Base-by-base conservation (phyloP, 257 asterid genomes). In the Gentiana straminea region DNA sequence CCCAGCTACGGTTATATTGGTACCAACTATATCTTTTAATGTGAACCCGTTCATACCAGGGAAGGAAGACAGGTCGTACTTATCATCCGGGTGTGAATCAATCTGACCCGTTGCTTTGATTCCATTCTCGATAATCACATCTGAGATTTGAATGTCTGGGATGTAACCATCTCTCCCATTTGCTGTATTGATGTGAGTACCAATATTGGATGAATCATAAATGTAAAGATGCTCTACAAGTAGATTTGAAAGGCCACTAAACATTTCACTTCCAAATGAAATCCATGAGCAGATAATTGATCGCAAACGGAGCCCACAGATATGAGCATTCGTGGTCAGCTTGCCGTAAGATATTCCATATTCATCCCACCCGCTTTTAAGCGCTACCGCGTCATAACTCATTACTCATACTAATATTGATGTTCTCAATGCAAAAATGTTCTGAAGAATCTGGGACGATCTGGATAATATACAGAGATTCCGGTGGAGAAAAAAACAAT, bases 341-440 rank as follows among this genome's bases (percentile, higher is more conserved):
- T 61, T 79, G 59, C 64, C 73, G 46, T 80, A 93, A 12, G 84
- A 56, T 37, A 93, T 86, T 7, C 99, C 99, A 51, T 93, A 89
- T 71, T 93, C 97, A 41, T 93, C 99, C 99, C 99, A 93, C 41
- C 99, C 99, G 57, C 97, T 89, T 71, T 93, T 93, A 35, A 93
- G 84, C 13, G 75, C 77, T 24, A 93, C 61, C 0, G 97, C 86
- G 45, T 93, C 99, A 37, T 79, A 74, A 15, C 97, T 88, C n/a
- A n/a, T n/a, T n/a, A n/a, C n/a, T n/a, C 64, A 63, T 78, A 78
- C 82, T 93, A 32, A 93, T 77, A 78, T 84, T 93, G 92, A 94
- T 80, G 71, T 77, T 80, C 66, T 93, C 95, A 8, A 93, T 80
- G 76, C 99, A 93, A 7, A 93, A 85, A 37, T 72, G 77, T 48